Evolutionary conservation across 2,329 filamentous ascomycete species (phyloP), one percentile per base, ranked within the genome.

Genomic region (Phaeophleospora eucalypticola): DNA sequence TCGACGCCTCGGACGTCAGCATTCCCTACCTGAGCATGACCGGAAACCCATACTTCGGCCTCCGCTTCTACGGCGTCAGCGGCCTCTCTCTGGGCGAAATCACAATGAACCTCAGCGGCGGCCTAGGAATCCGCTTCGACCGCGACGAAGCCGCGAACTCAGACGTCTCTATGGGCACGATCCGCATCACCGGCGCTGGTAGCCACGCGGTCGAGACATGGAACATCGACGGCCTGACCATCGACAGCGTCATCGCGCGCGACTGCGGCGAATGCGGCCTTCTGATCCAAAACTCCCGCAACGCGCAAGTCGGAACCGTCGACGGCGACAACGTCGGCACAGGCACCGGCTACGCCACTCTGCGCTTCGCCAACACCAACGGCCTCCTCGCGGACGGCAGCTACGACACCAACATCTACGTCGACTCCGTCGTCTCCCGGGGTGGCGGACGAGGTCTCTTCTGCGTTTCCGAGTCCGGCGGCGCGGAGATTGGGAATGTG

Each of bases 1-100:
- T 72, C 2, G 65, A 73, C 53, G 73, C 75, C 7, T 56, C 62
- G 2, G 71, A 71, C 48, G 77, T 79, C 14, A 64, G 71, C 35
- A 81, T 81, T 40, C 77, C 78, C 0, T 80, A 77, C 56, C 69
- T 81, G 3, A 76, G 62, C 43, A 75, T 81, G 75, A 79, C 77
- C 2, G 78, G 78, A 2, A 75, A 69, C 54, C 77, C 78, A 0
- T 80, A 80, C 62, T 81, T 81, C 45, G 78, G 76, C 2, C 57
- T 81, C 41, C 72, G 76, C 10, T 78, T 80, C 66, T 79, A 70
- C 20, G 78, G 78, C 10, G 75, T 72, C 0, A 65, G 62, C 12
- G 68, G 73, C 51, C 65, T 81, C 2, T 59, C 54, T 0, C 69
- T 81, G 0, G 78, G 78, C 19, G 58, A 71, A 3, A 78, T 81